Evolutionary conservation across 2,329 filamentous ascomycete species (phyloP), one percentile per base, ranked within the genome.

Genomic region (Phialocephala subalpina): DNA sequence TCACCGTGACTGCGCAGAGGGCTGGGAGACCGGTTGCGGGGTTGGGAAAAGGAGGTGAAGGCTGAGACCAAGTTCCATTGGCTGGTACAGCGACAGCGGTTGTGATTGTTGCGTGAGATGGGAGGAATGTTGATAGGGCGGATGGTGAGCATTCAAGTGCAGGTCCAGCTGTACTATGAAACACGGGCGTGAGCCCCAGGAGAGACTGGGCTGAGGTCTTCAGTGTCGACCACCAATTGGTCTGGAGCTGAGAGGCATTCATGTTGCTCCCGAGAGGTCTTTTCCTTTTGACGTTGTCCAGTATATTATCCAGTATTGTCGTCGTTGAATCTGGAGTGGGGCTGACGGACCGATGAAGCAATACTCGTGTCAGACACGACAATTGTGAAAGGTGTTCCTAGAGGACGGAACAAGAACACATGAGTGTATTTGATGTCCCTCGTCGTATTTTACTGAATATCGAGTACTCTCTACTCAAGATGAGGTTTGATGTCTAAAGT

Each of bases 1-100:
- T 78, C 14, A 80, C 72, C 18, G 74, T 74, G 1, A 80, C 72
- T 7, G 77, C 79, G 63, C 79, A 80, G 3, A 80, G 67, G n/a
- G 74, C 76, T 47, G 78, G 78, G 3, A 80, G 69, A 27, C 74
- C 70, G 3, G 75, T 76, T 4, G 79, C 79, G 22, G 77, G 80
- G 0, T 65, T 73, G 14, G 81, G 79, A 58, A 68, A 71, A n/a
- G 59, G 59, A 11, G 67, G 65, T 2, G 65, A 67, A 9, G 65
- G 65, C 29, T 64, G 27, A 16, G 58, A 62, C 59, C 64, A 69
- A 9, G 64, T 58, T 16, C 65, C 63, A 47, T 65, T 65, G 2
- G 58, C 36, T 18, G 62, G n/a, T 6, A 70, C 42, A 3, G 62
- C 25, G n/a, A 62, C 62, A 11, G 64, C 64, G 38, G 55, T 62